These are phyloP conservation scores for Colletotrichum viniferum DNA, from an alignment of 2,329 filamentous ascomycete species.

Conservation along the genomic window DNA sequence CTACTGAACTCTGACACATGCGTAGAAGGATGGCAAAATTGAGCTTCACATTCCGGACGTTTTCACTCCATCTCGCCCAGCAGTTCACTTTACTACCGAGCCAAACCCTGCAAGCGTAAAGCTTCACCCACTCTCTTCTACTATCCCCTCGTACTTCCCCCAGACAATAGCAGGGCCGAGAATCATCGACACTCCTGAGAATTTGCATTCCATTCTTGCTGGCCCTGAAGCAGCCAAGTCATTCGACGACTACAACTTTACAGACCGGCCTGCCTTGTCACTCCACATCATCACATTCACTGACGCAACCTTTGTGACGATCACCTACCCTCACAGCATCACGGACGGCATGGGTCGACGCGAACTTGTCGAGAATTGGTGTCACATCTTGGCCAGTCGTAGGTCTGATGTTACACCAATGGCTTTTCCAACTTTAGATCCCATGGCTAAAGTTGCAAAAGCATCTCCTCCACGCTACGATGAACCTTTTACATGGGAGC, in stretches of 20 bases:
- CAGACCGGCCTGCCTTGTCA: slow-evolving; percentile 49
- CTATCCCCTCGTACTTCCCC: background rate
- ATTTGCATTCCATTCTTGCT: slow-evolving; percentile 16
- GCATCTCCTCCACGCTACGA: slow-evolving; percentile 24
- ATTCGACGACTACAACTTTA: slow-evolving; percentile 42
- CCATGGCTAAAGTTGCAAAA: slow-evolving; percentile 19
- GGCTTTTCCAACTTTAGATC: slow-evolving; percentile 27
- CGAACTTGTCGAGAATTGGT: slow-evolving; percentile 40
- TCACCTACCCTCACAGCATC: slow-evolving; percentile 51
- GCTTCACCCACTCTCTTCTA: slow-evolving; percentile 1
- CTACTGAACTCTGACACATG: background rate
- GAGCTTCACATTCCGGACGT: slow-evolving; percentile 4
- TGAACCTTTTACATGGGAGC: slow-evolving; percentile 35
- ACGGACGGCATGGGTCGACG: slow-evolving; percentile 27
- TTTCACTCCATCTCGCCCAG: slow-evolving; percentile 10
- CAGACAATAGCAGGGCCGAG: background rate
- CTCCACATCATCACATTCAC: slow-evolving; percentile 52
- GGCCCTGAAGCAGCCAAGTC: slow-evolving; percentile 21
- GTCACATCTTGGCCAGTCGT: slow-evolving; percentile 43
- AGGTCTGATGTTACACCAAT: slow-evolving; percentile 43
- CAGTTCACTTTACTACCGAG: slow-evolving; percentile 6
- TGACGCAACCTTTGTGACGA: slow-evolving; percentile 52
- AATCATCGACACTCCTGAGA: slow-evolving; percentile 10
- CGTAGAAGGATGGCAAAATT: background rate
- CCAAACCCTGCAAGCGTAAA: background rate